These are phyloP conservation scores for Phytophthora pisi DNA, from an alignment of 352 stramenopile species.

Conservation along the genomic window DNA sequence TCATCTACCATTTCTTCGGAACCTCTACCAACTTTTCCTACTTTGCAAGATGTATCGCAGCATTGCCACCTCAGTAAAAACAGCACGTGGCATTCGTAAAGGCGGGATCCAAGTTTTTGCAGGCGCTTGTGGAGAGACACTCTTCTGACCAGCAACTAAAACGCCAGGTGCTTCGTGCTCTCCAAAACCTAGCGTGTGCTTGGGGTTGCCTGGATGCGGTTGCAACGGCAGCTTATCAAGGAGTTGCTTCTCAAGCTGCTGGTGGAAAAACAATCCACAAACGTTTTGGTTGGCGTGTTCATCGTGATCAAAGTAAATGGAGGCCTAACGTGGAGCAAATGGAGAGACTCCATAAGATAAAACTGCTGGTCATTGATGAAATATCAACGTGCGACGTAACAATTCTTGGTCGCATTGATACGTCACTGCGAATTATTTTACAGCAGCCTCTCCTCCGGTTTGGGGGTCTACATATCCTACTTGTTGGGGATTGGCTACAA, in stretches of 20 bases:
- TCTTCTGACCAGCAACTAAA: too few species aligned
- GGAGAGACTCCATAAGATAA: background rate
- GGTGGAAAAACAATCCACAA: slow-evolving; percentile 6
- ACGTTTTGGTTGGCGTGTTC: slow-evolving; percentile 8
- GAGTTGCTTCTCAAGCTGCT: background rate
- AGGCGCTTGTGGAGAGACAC: too few species aligned
- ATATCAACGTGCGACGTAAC: background rate
- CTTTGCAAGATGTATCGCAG: too few species aligned
- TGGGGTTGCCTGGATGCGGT: background rate
- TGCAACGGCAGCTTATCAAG: slow-evolving; percentile 3
- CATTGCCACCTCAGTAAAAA: too few species aligned
- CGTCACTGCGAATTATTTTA: background rate
- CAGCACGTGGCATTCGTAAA: too few species aligned
- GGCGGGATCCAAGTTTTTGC: too few species aligned
- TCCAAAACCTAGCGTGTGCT: background rate
- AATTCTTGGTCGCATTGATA: background rate
- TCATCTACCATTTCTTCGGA: too few species aligned
- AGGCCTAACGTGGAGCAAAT: background rate
- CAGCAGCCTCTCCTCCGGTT: background rate
- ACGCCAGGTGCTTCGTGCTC: background rate
- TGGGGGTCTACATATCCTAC: slow-evolving; percentile 4
- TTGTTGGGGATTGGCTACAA: slow-evolving; percentile 10
- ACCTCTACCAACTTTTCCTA: too few species aligned
- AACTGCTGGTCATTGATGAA: slow-evolving; percentile 3
- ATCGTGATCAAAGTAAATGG: slow-evolving; percentile 2